Base-by-base conservation (phyloP, 2,329 filamentous ascomycete genomes). In the Alternaria metachromatica region DNA sequence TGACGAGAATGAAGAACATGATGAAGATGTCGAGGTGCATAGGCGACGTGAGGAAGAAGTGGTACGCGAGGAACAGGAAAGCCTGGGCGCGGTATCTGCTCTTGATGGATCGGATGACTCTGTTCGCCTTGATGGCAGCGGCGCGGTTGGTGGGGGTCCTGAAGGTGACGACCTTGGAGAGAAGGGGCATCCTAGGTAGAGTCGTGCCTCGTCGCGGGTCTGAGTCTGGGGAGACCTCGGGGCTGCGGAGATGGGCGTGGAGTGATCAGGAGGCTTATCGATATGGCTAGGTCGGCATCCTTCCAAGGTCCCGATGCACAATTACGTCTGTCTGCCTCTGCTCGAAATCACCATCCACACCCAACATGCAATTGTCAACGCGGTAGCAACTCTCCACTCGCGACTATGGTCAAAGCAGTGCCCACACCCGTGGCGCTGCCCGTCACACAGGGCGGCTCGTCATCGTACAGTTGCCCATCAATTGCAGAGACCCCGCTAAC, bases 1-100 rank as follows among this genome's bases (percentile, higher is more conserved):
- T 76, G 68, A 77, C 74, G n/a, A 78, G 72, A 54, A 78, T 75
- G 58, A 76, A 78, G 61, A 78, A 70, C 55, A 78, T 67, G 41
- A 78, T 70, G 25, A 78, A 78, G 60, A 78, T 69, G 56, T 78
- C 75, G 15, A 77, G 71, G 41, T 76, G 71, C 62, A 74, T 60
- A 6, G 72, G 72, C 8, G 74, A 73, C 20, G 71, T 70, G 15
- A 78, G 66, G 63, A 78, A 77, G 71, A 77, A 76, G 68, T 78
- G 74, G 53, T 77, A 75, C 30, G 73, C 75, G 46, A 78, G 66
- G 54, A 77, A 76, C 61, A 78, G 55, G 55, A 74, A 78, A 33
- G 75, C 74, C 55, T 78, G 75, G 0, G 72, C 67, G 3, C 75
- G 66, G 60, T 78, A 78, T 63, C 74, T 55, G 56, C 67, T 70